Evolutionary conservation across 768 basidiomycete species (phyloP), one percentile per base, ranked within the genome.

Genomic region (Suillus subalutaceus): DNA sequence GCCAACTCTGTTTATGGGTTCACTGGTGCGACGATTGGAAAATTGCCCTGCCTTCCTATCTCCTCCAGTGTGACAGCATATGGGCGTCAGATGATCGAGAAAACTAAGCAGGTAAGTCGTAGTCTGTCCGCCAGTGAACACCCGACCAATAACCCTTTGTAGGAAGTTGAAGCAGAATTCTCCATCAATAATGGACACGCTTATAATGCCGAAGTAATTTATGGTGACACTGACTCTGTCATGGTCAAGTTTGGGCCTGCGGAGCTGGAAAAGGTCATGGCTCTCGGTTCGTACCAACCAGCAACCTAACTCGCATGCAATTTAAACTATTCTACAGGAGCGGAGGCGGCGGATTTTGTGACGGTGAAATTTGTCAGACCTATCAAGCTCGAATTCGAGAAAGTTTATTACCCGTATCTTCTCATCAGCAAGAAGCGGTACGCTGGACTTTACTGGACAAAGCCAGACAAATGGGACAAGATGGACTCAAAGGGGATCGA

Each of bases 401-500:
- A 99, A 76, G 96, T 99, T 6, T 99, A 99, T 79, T 99, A 92
- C 77, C 97, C 97, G 6, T 99, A 99, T 78, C 79, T 99, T 63
- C 89, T 99, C 59, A 99, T 99, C 79, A 99, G 83, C 84, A 99
- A 99, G 81, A 99, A 99, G 80, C 90, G 97, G 55, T 99, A 99
- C 78, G 97, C 97, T 2, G 97, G 97, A 7, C 79, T 99, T 65
- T 99, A 99, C 75, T 99, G 97, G 97, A 99, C 97, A 2, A 90
- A 88, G 69, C 81, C 90, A 15, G 96, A 98, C 50, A 97, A 95
- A 74, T 97, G 93, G 71, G 97, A 99, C 78, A 99, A 99, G 81
- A 99, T 99, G 97, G 97, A 99, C 71, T 92, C 97, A 2, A 99
- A 99, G 80, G 97, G 97, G 73, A 99, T 99, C 65, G 97, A 99